Evolutionary conservation across 2,329 filamentous ascomycete genomes (phyloP), one percentile per base, ranked within the genome.

Genomic region (Plectosphaerella plurivora): DNA sequence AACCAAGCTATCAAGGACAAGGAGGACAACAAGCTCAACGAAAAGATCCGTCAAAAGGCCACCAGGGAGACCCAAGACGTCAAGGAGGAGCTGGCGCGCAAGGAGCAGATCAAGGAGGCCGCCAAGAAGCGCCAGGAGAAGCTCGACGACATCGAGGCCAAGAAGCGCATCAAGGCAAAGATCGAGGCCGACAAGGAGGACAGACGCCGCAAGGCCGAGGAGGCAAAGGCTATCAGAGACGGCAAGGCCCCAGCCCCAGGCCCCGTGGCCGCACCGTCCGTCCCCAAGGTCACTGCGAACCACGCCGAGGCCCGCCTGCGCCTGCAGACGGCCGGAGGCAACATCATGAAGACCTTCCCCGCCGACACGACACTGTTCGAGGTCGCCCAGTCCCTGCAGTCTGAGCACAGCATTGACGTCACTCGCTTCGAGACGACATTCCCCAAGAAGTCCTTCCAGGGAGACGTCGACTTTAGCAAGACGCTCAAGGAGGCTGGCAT

Each of bases 141-240:
- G 75, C 74, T 82, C 42, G 90, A 88, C 15, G 94, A 97, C 50
- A 69, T 87, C 9, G 90, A 91, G 44, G 93, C 91, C 11, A 94
- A 93, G 77, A 89, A 87, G 70, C 84, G 89, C 36, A 93, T 97
- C 68, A 87, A 91, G 72, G 92, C 91, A 52, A 92, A 92, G 78
- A 96, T 99, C 58, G 92, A 94, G 61, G 92, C 89, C 14, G 92
- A 97, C 74, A 97, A 95, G 76, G 88, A 90, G 61, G 91, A 93
- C 63, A 85, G 94, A 51, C 86, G 89, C 58, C 80, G 87, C 58
- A 96, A 94, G 68, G 87, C 90, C 3, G 94, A 96, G 64, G 78
- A 84, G 53, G 89, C 91, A 61, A 96, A 93, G 73, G 92, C 92
- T 1, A 83, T 84, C 51, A 82, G 93, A n/a, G 89, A 91, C 60